Base-by-base conservation (phyloP, 2,329 filamentous ascomycete species). In the Pseudocercospora vitis region DNA sequence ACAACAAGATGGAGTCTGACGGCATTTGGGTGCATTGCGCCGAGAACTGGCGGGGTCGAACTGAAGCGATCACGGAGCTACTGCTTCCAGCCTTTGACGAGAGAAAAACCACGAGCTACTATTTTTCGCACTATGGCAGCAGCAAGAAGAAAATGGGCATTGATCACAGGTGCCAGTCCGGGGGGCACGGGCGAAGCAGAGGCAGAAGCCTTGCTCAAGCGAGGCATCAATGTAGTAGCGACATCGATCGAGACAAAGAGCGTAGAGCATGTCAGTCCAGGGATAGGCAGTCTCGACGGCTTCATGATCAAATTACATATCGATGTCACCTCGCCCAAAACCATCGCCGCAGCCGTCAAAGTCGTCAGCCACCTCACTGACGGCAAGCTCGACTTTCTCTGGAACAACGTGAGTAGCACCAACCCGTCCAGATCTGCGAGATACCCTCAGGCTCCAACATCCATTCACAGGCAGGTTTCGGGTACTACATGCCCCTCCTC, bases 121-220 rank as follows among this genome's bases (percentile, higher is more conserved):
- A 29, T 29, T 29, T 11, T 16, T 3, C 3, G 3, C 24, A 47
- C 2, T 4, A 47, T 47, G 44, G 2, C 44, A 23, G 3, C 14
- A 14, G 12, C 26, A 5, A 12, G 44, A 47, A 21, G 14, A 1
- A 18, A 23, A 63, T 78, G 78, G 65, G 70, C 77, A 3, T 71
- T 80, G 8, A 65, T 81, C 26, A 71, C 80, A 11, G 78, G 78
- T 11, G 78, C 76, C 16, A 76, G 72, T n/a, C 73, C 72, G 2
- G 60, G 58, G 3, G 75, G 75, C 16, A 75, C 78, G 40, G 76
- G 78, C 31, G 68, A 73, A 55, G 76, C 76, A 3, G 68, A 79
- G 11, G 73, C 77, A 4, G 68, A 71, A 29, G 73, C 71, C 53
- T 65, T 80, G 12, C 67, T 80, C 1, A 58, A 71, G 46, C 71